Evolutionary conservation across 1,139 yeast species (phyloP).

Genomic region (Yamadazyma epiphylla): DNA sequence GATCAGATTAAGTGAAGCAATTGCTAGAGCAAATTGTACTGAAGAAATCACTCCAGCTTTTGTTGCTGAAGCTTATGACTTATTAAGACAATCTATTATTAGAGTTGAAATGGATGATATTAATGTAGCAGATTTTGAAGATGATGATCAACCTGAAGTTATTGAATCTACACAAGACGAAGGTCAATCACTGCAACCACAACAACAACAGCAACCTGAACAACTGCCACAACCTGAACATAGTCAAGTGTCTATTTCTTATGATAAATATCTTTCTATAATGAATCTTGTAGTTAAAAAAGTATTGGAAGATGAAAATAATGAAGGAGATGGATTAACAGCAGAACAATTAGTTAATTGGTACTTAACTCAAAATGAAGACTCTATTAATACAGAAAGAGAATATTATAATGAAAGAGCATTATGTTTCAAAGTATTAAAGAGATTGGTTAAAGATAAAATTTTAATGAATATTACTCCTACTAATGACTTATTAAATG

Average conservation of each 20-base stretch:
- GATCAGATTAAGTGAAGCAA: conserved; percentile 92
- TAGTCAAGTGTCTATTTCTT: conserved; percentile 48
- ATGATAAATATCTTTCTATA: conserved; percentile 82
- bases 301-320: conserved; percentile 55
- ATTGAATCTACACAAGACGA: conserved; percentile 1
- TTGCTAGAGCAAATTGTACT: conserved; percentile 95
- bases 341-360: conserved; percentile 71
- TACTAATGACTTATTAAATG: conserved; percentile 31
- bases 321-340: conserved; percentile 63
- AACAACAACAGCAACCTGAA: conserved; percentile 10
- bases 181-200: conserved; percentile 8
- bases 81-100: conserved; percentile 86
- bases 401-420: conserved; percentile 70
- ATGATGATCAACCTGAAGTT: conserved; percentile 21
- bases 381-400: conserved; percentile 63
- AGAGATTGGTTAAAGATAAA: conserved; percentile 80
- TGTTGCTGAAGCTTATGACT: conserved; percentile 91
- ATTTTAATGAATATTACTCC: conserved; percentile 80
- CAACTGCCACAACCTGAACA: conserved; percentile 6
- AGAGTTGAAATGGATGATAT: conserved; percentile 94
- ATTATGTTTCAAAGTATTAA: conserved; percentile 75
- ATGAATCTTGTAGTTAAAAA: conserved; percentile 76
- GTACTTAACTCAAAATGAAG: conserved; percentile 77
- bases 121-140: conserved; percentile 70
- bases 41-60: conserved; percentile 82